Conservation (phyloP, 2,329 filamentous ascomycete genomes). For the Nemania sp. region DNA sequence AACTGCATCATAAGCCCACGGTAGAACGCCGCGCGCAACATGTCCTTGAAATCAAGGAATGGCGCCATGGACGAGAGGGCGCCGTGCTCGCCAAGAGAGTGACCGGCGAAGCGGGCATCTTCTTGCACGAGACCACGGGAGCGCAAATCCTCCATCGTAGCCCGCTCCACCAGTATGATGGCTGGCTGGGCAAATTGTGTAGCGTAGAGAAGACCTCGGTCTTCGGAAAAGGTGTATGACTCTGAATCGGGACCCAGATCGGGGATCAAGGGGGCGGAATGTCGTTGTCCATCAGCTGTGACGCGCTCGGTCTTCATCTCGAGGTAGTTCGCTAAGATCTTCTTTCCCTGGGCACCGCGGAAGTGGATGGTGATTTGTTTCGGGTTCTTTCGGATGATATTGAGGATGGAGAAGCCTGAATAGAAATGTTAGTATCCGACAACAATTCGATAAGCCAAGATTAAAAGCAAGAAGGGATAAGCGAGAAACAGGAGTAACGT, state of each 20-base stretch:
- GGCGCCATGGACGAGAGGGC: constrained; percentile 12
- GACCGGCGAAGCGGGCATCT: constrained; percentile 18
- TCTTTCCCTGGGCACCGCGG: constrained; percentile 92
- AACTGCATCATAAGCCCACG: constrained; percentile 24
- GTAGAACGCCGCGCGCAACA: constrained; percentile 16
- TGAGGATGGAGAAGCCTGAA: constrained; percentile 93
- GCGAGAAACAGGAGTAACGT: not conserved
- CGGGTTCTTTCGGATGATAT: constrained; percentile 99
- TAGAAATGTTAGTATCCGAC: too few relatives aligned
- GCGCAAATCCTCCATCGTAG: constrained; percentile 73
- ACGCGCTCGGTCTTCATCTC: constrained; percentile 99
- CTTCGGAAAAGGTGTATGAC: constrained; percentile 96
- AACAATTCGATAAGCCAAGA: too few relatives aligned
- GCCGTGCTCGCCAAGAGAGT: constrained; percentile 20
- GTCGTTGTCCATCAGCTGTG: constrained; percentile 83
- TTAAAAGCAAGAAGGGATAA: not conserved
- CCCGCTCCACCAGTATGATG: constrained; percentile 98
- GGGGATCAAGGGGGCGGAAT: constrained; percentile 99
- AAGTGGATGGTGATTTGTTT: constrained; percentile 99
- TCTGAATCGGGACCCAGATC: constrained; percentile 88
- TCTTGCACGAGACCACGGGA: constrained; percentile 15
- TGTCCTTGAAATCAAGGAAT: constrained; percentile 20
- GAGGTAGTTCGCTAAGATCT: constrained; percentile 98
- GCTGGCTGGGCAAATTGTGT: constrained; percentile 99
- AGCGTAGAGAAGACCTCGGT: constrained; percentile 89